These are phyloP conservation scores for Xylaria sp. DNA, from an alignment of 2,329 filamentous ascomycete species.

Conservation along the genomic window DNA sequence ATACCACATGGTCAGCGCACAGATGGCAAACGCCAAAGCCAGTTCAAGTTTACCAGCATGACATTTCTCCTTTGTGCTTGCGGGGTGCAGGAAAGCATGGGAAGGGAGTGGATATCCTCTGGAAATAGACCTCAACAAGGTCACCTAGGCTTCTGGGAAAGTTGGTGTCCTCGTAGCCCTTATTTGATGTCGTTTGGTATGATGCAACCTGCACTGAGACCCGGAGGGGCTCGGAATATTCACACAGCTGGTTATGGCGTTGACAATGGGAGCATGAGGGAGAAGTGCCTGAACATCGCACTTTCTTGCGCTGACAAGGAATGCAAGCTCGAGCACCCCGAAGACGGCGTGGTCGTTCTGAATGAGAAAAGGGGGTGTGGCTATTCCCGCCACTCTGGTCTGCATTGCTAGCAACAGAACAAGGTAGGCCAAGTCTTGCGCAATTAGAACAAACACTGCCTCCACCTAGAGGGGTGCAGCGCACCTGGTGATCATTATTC, in stretches of 20 bases:
- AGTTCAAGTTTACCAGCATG: neutral
- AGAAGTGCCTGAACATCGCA: neutral
- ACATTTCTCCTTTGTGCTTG: neutral
- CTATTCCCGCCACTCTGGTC: neutral
- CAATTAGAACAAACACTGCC: neutral
- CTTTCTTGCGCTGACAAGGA: neutral
- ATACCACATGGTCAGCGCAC: neutral
- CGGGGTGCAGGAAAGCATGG: neutral
- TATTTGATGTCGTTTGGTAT: neutral
- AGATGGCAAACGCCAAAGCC: neutral
- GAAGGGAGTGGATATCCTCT: neutral
- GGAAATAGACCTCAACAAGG: neutral
- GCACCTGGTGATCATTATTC: neutral
- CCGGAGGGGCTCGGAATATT: neutral
- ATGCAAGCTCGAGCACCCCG: neutral
- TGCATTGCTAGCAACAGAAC: neutral
- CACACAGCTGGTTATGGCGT: neutral
- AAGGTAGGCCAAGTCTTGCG: neutral
- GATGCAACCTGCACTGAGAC: neutral
- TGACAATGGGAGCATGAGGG: neutral
- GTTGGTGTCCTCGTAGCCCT: neutral
- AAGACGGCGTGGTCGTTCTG: neutral
- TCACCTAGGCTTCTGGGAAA: neutral
- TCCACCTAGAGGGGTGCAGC: neutral
- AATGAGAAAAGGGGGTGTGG: neutral